Base-by-base conservation (phyloP, 2,329 filamentous ascomycete genomes). In the Paraphoma chrysanthemicola region DNA sequence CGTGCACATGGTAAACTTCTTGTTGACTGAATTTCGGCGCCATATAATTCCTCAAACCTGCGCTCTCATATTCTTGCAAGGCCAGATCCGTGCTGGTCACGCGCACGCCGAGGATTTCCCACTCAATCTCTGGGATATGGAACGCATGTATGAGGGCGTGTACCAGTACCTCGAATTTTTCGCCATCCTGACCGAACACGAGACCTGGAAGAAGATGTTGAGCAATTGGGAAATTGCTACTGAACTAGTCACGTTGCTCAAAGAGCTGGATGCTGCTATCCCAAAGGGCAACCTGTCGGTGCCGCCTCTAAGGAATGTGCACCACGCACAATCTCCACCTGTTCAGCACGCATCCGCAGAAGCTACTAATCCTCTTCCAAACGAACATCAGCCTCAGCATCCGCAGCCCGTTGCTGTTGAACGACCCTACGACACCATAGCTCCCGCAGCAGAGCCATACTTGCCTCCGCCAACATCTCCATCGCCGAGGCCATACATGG, bases 71-170 rank as follows among this genome's bases (percentile, higher is more conserved):
- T 92, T 95, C 70, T 85, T 97, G 3, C 94, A 98, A 79, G 91
- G 92, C 14, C 90, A 97, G 71, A 96, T 97, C 33, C 89, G 92
- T 42, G 88, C 89, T 41, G 88, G 89, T 31, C 84, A 88, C 54
- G 87, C 89, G 14, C 86, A 94, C 57, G 88, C 92, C 0, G 88
- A 91, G 59, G 93, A 97, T 69, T 98, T 97, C 68, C 94, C 94
- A 0, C 88, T 97, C 1, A 96, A 98, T 68, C 85, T 93, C 45
- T 98, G 94, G 94, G 94, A 98, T 69, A 96, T 98, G 90, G 94
- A 98, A 74, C 88, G 94, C 12, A 94, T 96, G 56, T 97, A 96
- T 74, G 94, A 98, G 70, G 94, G 94, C 0, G 87, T 98, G 1
- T 92, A 93, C 49, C 93, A 97, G 75, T 97, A 96, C 71, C 86